Conservation (phyloP, 2,329 filamentous ascomycete species). For the Penicillium brasilianum region DNA sequence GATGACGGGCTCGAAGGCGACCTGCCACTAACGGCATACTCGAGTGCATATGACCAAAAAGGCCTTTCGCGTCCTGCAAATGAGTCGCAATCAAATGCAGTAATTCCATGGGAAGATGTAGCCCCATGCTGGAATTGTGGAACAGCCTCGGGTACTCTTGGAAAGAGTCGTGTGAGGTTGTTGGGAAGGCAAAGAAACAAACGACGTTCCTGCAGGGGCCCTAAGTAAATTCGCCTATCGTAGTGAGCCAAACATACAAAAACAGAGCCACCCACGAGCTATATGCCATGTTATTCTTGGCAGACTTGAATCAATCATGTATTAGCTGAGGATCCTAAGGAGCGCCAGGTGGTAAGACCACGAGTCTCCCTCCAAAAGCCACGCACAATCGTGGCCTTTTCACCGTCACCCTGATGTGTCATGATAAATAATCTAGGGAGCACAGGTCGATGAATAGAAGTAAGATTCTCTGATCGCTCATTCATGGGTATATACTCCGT, state of each 20-base stretch:
- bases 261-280: no score
- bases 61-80: not conserved
- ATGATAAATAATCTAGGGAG: not conserved
- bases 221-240: not conserved
- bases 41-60: slow-evolving; percentile 10
- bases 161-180: no score
- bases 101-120: slow-evolving; percentile 5
- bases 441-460: not conserved
- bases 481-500: slow-evolving; percentile 5
- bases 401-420: no score
- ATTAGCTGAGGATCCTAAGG: no score
- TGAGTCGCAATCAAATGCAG: not conserved
- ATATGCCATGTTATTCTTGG: no score
- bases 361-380: no score
- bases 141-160: not conserved
- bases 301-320: no score
- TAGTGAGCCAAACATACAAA: not conserved
- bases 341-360: no score
- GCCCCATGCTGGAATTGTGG: not conserved
- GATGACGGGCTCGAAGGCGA: slow-evolving; percentile 18
- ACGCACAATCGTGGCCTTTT: no score
- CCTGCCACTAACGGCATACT: slow-evolving; percentile 25
- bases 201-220: not conserved
- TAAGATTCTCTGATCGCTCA: slow-evolving; percentile 6
- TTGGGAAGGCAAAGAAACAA: not conserved